Conservation (phyloP, 257 asterid genomes). For the Nicotiana benthamiana region DNA sequence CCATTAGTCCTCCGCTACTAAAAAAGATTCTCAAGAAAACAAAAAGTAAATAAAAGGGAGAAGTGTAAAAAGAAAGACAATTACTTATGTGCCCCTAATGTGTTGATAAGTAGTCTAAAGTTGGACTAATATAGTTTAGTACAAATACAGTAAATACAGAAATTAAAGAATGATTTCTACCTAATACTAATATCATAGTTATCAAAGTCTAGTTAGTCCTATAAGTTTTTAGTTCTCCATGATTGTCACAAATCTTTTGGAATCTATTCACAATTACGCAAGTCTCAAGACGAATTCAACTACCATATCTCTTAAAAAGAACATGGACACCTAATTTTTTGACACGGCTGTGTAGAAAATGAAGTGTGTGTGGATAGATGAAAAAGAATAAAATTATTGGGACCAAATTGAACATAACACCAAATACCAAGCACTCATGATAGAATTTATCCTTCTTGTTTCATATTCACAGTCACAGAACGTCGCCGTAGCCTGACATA, state of each 20-base stretch:
- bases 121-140: too few species aligned
- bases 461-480: background rate
- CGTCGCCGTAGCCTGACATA: background rate
- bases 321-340: too few species aligned
- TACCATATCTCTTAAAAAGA: background rate
- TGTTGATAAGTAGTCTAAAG: slow-evolving; percentile 18
- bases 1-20: slow-evolving; percentile 28
- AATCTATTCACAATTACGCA: background rate
- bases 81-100: slow-evolving; percentile 46
- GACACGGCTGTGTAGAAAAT: too few species aligned
- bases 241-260: background rate
- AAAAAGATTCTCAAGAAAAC: background rate
- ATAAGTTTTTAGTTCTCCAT: background rate
- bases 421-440: background rate
- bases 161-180: too few species aligned
- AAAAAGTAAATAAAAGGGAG: slow-evolving; percentile 30
- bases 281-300: background rate
- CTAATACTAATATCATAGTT: too few species aligned
- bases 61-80: slow-evolving; percentile 33
- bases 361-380: background rate
- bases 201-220: background rate
- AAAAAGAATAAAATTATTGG: background rate
- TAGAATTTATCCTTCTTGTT: background rate
- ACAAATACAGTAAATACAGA: too few species aligned
- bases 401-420: background rate